A percentile compares a stretch with the other conserved stretches of the same genome.
These are phyloP conservation scores for Suillus sp. DNA, from an alignment of 768 basidiomycete species.

Conservation along the genomic window DNA sequence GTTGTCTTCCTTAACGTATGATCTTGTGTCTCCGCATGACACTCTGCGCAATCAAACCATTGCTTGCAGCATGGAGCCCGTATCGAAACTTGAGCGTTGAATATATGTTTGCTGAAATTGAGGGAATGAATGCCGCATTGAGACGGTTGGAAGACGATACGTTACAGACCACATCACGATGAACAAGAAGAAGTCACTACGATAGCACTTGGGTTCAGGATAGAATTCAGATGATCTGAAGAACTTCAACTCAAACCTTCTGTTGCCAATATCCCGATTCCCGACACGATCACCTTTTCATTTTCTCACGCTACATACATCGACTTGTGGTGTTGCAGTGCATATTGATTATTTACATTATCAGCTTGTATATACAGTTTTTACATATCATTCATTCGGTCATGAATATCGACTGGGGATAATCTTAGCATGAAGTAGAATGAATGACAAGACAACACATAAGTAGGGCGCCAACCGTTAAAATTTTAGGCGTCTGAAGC, in stretches of 20 bases:
- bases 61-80: conserved; percentile 96
- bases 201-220: neutral
- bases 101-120: conserved; percentile 79
- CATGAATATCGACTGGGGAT: neutral
- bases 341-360: neutral
- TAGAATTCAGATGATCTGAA: neutral
- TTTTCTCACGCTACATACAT: neutral
- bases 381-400: neutral
- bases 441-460: neutral
- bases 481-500: neutral
- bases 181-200: neutral
- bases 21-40: conserved; percentile 82
- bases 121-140: conserved; percentile 3
- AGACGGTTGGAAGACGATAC: neutral
- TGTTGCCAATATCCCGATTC: neutral
- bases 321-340: neutral
- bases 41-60: conserved; percentile 97
- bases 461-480: neutral
- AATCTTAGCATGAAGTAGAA: neutral
- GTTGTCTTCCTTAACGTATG: conserved; percentile 73
- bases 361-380: neutral
- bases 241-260: neutral
- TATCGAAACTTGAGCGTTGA: conserved; percentile 96
- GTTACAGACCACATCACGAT: conserved; percentile 31
- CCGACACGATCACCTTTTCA: neutral